These are phyloP conservation scores for Phytophthora macrochlamydospora DNA, from an alignment of 352 stramenopile species.

Conservation along the genomic window DNA sequence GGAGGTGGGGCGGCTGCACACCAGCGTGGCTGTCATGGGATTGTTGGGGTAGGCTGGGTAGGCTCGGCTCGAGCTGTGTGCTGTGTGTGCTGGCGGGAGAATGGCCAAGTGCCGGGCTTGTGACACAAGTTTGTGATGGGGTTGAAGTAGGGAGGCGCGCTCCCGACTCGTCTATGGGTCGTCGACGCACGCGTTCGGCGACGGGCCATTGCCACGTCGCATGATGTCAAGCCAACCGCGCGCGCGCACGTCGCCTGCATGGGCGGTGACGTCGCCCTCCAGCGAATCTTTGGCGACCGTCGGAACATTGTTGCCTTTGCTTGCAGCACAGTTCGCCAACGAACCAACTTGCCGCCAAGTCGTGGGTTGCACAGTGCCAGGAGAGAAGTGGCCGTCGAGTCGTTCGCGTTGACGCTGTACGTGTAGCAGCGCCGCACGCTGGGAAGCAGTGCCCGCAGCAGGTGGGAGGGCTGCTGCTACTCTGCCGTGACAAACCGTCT, in stretches of 20 bases:
- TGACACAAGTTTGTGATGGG: background rate
- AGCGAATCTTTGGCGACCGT: background rate
- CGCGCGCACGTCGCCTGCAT: constrained; percentile 7
- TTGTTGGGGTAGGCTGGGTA: background rate
- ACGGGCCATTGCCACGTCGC: constrained; percentile 28
- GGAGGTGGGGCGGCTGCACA: background rate
- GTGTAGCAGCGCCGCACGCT: no score
- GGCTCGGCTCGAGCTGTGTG: background rate
- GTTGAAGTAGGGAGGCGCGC: constrained; percentile 15
- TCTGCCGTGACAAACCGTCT: no score
- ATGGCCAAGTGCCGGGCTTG: constrained; percentile 5
- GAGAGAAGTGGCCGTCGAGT: no score
- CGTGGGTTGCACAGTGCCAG: no score
- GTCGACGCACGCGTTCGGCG: constrained; percentile 4
- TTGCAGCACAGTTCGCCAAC: background rate
- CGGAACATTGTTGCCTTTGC: background rate
- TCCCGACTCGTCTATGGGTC: constrained; percentile 4
- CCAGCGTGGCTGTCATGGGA: constrained; percentile 24
- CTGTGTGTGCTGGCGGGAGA: background rate
- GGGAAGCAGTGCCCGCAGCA: no score
- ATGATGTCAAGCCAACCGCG: constrained; percentile 30
- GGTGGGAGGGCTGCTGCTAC: no score
- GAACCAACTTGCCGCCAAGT: no score
- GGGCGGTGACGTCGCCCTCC: background rate
- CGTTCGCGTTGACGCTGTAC: no score